Evolutionary conservation across 805 yeast genomes (phyloP).

Genomic region (Saccharomycopsis malanga): DNA sequence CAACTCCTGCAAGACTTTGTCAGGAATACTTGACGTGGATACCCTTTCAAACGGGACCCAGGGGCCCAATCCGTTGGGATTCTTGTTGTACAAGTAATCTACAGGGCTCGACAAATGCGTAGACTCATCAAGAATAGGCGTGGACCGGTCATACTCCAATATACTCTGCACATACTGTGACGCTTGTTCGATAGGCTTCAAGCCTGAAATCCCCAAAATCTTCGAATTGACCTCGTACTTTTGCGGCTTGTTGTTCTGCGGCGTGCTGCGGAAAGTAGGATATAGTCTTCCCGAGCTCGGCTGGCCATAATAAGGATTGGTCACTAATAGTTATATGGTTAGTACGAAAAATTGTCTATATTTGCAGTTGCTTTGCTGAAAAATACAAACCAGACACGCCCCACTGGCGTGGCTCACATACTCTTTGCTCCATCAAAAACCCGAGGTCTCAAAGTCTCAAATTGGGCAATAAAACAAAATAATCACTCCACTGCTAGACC

Average conservation of each 20-base stretch:
- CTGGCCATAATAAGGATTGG: slow-evolving; percentile 2
- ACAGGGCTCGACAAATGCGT: slow-evolving; percentile 48
- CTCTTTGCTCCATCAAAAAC: no score
- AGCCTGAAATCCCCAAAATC: slow-evolving; percentile 43
- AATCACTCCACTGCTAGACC: no score
- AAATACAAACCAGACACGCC: no score
- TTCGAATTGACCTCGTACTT: slow-evolving; percentile 28
- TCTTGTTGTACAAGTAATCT: slow-evolving; percentile 59
- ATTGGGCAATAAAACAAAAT: no score
- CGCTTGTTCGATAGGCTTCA: slow-evolving; percentile 52
- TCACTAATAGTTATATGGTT: no score
- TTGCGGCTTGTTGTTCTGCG: slow-evolving; percentile 16
- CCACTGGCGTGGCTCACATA: no score
- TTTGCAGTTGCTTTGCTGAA: no score
- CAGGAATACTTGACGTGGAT: slow-evolving; percentile 67
- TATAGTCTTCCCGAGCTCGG: background rate
- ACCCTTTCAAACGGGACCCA: slow-evolving; percentile 75
- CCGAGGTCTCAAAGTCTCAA: no score
- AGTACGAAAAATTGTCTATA: no score
- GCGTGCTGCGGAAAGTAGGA: slow-evolving; percentile 13
- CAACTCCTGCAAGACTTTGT: slow-evolving; percentile 44
- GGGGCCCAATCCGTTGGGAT: slow-evolving; percentile 37
- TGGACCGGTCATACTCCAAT: slow-evolving; percentile 48
- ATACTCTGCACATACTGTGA: slow-evolving; percentile 55
- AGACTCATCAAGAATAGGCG: slow-evolving; percentile 48